Evolutionary conservation across 2,329 filamentous ascomycete genomes (phyloP), one percentile per base, ranked within the genome.

Genomic region (Clathrospora elynae): DNA sequence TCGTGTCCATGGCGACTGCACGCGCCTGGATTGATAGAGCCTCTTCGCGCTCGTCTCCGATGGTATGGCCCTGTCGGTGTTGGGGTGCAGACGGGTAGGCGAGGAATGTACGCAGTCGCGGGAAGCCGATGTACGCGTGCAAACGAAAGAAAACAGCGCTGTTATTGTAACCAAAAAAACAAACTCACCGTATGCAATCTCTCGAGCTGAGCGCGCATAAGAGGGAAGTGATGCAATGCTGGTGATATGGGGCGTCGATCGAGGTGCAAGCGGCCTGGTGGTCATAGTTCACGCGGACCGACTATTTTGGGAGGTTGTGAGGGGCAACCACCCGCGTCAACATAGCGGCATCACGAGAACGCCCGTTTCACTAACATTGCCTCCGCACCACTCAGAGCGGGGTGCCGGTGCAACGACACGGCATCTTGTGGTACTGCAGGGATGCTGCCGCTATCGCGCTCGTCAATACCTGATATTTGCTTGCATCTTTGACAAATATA

Each of bases 1-100:
- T 89, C 46, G 91, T 90, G 74, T 96, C 91, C 85, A 96, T 95
- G 51, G 49, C 55, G 61, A 59, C 59, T 64, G 56, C 51, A 49
- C 58, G 57, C 64, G n/a, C n/a, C n/a, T n/a, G n/a, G n/a, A n/a
- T n/a, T n/a, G n/a, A n/a, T n/a, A n/a, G n/a, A n/a, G n/a, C n/a
- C n/a, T n/a, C n/a, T n/a, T n/a, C n/a, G n/a, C n/a, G n/a, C n/a
- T n/a, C n/a, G n/a, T n/a, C n/a, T n/a, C 38, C 33, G 39, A 19
- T 46, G 38, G 28, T 19, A 35, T 35, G 24, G 31, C 11, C 12
- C 23, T 32, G 38, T 22, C 30, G 35, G 22, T 40, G 39, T 35
- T 6, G 17, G 17, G 26, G 32, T 14, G 32, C 31, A n/a, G 36
- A 43, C 25, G 38, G 47, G 37, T 46, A 42, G 40, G 46, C 44